Conservation (phyloP, 805 yeast species). For the Wickerhamomyces queroliae region DNA sequence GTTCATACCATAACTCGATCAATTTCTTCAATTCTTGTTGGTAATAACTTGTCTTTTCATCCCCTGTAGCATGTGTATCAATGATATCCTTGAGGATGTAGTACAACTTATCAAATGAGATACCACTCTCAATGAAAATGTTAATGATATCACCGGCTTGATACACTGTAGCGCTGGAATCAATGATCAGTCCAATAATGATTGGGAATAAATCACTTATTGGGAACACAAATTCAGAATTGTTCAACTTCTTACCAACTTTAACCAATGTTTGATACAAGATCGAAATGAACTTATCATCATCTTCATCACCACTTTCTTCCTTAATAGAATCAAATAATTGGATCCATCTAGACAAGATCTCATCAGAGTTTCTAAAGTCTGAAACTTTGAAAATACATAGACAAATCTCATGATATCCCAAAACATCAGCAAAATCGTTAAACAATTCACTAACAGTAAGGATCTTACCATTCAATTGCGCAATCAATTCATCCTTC, state of each 20-base stretch:
- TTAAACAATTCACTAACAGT: constrained; percentile 78
- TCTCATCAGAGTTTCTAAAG: constrained; percentile 78
- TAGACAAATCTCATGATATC: constrained; percentile 78
- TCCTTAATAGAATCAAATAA: constrained; percentile 47
- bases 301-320: constrained; percentile 5
- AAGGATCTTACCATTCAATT: constrained; percentile 59
- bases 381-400: constrained; percentile 79
- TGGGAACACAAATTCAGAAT: constrained; percentile 78
- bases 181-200: constrained; percentile 50
- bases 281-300: constrained; percentile 7
- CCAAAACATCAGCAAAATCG: constrained; percentile 80
- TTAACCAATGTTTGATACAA: constrained; percentile 23
- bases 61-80: constrained; percentile 52
- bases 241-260: constrained; percentile 59
- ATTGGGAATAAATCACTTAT: constrained; percentile 63
- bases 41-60: constrained; percentile 41
- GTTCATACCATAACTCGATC: constrained; percentile 60
- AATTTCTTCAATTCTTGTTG: constrained; percentile 57
- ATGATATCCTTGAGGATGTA: constrained; percentile 56
- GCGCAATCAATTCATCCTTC: constrained; percentile 42
- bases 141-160: constrained; percentile 52
- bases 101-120: constrained; percentile 58
- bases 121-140: constrained; percentile 58
- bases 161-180: constrained; percentile 27
- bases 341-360: constrained; percentile 73